A percentile compares a stretch with the other conserved stretches of the same genome.
Evolutionary conservation across 2,329 filamentous ascomycete species (phyloP).

Genomic region (Talaromyces sp.): DNA sequence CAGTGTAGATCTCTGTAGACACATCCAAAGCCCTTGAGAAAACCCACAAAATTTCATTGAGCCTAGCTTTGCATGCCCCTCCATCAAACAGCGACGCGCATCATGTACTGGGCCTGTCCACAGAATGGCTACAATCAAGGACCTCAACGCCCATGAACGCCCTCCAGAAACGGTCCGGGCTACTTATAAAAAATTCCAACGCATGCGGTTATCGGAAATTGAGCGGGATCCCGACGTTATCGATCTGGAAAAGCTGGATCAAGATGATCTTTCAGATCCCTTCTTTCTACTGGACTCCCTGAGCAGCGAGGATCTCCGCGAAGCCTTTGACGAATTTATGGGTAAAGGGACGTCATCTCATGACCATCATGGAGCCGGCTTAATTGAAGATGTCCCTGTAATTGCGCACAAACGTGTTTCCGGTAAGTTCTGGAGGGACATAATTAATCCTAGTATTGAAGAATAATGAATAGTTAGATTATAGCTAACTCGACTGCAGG

Average conservation of each 20-base stretch:
- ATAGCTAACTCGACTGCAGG: constrained; percentile 45
- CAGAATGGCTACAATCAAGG: constrained; percentile 29
- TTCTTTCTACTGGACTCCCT: constrained; percentile 25
- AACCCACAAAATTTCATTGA: neutral
- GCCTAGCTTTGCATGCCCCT: neutral
- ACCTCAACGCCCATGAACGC: constrained; percentile 68
- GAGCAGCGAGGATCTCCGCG: constrained; percentile 20
- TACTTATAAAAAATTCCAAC: constrained; percentile 70
- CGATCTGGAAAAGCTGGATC: constrained; percentile 43
- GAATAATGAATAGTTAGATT: neutral
- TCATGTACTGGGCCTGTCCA: constrained; percentile 2
- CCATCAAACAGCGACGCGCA: neutral
- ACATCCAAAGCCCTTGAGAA: neutral
- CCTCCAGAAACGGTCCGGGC: constrained; percentile 65
- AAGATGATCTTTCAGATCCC: constrained; percentile 19
- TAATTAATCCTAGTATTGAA: neutral
- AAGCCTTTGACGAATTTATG: constrained; percentile 28
- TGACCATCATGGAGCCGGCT: constrained; percentile 11
- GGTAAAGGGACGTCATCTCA: constrained; percentile 4
- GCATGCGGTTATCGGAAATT: constrained; percentile 50
- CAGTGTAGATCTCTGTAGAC: neutral
- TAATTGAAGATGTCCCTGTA: constrained; percentile 26
- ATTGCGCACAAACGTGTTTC: constrained; percentile 29
- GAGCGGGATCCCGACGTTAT: constrained; percentile 51
- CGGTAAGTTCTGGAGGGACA: constrained; percentile 22